phyloP scores from a whole-genome alignment of 495 filamentous ascomycete genomes.

The Podospora australis region DNA sequence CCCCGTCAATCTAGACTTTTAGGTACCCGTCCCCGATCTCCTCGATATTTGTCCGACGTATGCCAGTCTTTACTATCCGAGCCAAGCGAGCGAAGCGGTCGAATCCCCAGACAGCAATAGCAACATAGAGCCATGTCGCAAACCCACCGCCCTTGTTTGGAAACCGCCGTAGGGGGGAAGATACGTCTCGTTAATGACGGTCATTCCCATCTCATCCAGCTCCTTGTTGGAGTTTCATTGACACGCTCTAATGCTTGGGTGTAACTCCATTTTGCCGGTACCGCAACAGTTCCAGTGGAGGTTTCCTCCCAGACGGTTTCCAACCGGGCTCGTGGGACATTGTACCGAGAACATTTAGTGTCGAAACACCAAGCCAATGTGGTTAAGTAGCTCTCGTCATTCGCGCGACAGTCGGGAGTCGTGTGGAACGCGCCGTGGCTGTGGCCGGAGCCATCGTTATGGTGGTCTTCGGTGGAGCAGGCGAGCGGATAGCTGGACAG shows the following conservation, averaged over 20 bases:
- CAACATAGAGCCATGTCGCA: slow-evolving; percentile 40
- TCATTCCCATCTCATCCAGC: not conserved
- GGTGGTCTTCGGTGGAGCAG: too few species aligned
- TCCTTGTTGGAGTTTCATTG: not conserved
- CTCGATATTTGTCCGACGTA: slow-evolving; percentile 23
- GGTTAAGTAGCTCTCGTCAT: not conserved
- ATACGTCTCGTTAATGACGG: not conserved
- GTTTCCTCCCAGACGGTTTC: not conserved
- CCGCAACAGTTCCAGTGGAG: not conserved
- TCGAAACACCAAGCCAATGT: not conserved
- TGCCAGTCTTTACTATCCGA: slow-evolving; percentile 24
- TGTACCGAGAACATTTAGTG: not conserved
- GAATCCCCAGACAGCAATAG: slow-evolving; percentile 38
- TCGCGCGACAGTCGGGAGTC: not conserved
- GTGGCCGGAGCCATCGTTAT: too few species aligned
- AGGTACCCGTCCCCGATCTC: slow-evolving; percentile 26
- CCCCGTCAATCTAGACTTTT: slow-evolving; percentile 29
- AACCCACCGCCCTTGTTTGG: slow-evolving; percentile 24
- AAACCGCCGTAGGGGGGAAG: not conserved
- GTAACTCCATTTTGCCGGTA: not conserved
- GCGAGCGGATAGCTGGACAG: too few species aligned
- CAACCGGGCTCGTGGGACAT: not conserved
- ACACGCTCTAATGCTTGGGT: not conserved
- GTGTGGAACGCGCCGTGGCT: too few species aligned
- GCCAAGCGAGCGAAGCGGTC: slow-evolving; percentile 33